Evolutionary conservation across 345 rosid genomes (phyloP).

Genomic region (Lepidium didymum): DNA sequence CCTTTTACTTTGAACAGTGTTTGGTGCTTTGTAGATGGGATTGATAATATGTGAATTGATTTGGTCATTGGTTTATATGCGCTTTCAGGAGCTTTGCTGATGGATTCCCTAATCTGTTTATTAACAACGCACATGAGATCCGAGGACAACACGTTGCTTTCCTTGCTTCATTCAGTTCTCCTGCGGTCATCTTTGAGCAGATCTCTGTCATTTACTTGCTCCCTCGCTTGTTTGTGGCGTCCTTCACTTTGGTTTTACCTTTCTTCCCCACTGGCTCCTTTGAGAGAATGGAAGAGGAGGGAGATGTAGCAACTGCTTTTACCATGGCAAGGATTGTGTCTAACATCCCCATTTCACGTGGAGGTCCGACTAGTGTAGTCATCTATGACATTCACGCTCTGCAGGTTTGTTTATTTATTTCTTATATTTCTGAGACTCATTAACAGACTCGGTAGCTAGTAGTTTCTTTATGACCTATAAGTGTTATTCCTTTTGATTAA

Average conservation of each 20-base stretch:
- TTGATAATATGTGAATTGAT: neutral
- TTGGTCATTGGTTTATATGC: neutral
- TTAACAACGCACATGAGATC: slow-evolving; percentile 86
- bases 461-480: neutral
- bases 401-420: slow-evolving; percentile 44
- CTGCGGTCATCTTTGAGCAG: slow-evolving; percentile 90
- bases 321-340: slow-evolving; percentile 96
- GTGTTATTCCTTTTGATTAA: neutral
- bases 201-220: slow-evolving; percentile 94
- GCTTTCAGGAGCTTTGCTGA: slow-evolving; percentile 79
- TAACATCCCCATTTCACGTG: slow-evolving; percentile 90
- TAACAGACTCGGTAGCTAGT: neutral
- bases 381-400: slow-evolving; percentile 96
- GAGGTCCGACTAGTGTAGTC: slow-evolving; percentile 95
- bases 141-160: slow-evolving; percentile 95
- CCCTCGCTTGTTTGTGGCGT: slow-evolving; percentile 84
- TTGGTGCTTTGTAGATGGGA: neutral
- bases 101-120: slow-evolving; percentile 90
- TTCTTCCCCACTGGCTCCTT: slow-evolving; percentile 98
- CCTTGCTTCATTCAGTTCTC: slow-evolving; percentile 89
- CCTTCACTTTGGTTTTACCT: slow-evolving; percentile 86
- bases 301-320: slow-evolving; percentile 97
- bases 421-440: neutral
- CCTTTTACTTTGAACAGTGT: neutral
- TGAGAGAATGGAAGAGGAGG: slow-evolving; percentile 99